Evolutionary conservation across 1,284 basidiomycete genomes (phyloP).

Genomic region (Leccinum glutinopallens): DNA sequence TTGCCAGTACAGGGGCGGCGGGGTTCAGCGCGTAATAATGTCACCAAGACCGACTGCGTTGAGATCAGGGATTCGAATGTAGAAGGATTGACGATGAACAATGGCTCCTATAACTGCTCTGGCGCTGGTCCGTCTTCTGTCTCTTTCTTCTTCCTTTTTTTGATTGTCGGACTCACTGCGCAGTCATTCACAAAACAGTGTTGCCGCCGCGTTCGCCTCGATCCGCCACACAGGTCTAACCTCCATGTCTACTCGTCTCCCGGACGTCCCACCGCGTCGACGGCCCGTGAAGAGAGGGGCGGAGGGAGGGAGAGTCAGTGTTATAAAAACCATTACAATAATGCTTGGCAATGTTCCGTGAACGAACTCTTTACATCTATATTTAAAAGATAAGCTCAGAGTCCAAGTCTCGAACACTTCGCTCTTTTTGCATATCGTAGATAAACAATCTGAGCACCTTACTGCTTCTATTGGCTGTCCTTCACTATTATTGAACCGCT

Average conservation of each 20-base stretch:
- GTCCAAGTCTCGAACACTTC: background rate
- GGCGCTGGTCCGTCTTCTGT: conserved; percentile 21
- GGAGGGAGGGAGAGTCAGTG: background rate
- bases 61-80: conserved; percentile 6
- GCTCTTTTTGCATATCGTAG: background rate
- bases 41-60: conserved; percentile 16
- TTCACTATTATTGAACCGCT: too few relatives aligned
- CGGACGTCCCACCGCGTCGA: background rate
- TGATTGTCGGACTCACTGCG: background rate
- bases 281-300: background rate
- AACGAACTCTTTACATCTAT: background rate
- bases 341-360: background rate
- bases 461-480: background rate
- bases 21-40: background rate
- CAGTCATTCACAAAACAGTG: conserved; percentile 16
- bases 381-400: background rate
- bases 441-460: background rate
- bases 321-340: conserved; percentile 1
- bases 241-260: background rate
- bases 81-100: conserved; percentile 21
- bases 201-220: background rate
- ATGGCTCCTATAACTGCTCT: conserved; percentile 5
- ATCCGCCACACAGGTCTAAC: background rate
- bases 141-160: background rate
- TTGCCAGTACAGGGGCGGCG: background rate